Evolutionary conservation across 2,329 filamentous ascomycete genomes (phyloP), one percentile per base, ranked within the genome.

Genomic region (Epichloe hybrida): DNA sequence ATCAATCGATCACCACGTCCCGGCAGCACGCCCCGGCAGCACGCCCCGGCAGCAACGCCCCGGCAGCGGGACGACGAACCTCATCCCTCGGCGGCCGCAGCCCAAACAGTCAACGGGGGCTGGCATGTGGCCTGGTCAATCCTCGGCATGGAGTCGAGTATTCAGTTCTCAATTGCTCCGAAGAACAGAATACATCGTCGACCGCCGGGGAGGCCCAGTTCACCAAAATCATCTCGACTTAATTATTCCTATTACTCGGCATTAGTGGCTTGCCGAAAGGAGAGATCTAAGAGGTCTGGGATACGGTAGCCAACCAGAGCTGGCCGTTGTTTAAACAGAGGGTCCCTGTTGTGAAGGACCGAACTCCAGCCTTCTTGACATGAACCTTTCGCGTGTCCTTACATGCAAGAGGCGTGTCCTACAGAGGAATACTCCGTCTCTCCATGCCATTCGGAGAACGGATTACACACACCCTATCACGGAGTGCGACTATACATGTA

Each of bases 261-360:
- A 65, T 66, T 64, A 65, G 63, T 59, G 61, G 61, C 58, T 55
- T 56, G 58, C 56, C 59, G 60, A 40, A 53, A 59, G 54, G 27
- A 31, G 57, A 65, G 60, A 65, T 65, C 60, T 65, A 55, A 58
- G 58, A 62, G 58, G 58, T 55, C 59, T 51, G 57, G 41, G 54
- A 53, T 58, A 54, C 55, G 58, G 54, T 56, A 56, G 54, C 55
- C 57, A 64, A 57, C 58, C 58, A 62, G 63, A 50, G 17, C 42
- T 45, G 46, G 41, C 21, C 38, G 11, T 44, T 45, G 27, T 42
- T 17, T 34, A 42, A 37, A 35, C 13, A 23, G 21, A 39, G 40
- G 41, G 41, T 49, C 45, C 17, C 46, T 34, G 36, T 40, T 31
- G 34, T 4, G 37, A 49, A 31, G 21, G 15, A 42, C 36, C 39